Percentiles rank a stretch among this genome's conserved stretches.
Conservation (phyloP, 2,329 filamentous ascomycete genomes). For the Penicillium fuscoglaucum region DNA sequence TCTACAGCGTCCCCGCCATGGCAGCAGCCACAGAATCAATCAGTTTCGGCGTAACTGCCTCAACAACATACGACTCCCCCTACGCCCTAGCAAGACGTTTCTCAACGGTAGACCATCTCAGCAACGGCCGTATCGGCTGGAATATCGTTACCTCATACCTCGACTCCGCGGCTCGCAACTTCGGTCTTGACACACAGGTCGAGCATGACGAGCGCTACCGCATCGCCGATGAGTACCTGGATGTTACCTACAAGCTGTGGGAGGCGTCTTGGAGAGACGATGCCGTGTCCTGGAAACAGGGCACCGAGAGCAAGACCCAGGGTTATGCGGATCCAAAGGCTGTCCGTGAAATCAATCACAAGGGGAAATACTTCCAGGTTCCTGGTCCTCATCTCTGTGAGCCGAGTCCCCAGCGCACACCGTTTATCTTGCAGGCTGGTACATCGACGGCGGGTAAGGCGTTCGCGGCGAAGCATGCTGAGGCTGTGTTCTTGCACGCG, state of each 20-base stretch:
- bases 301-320: constrained; percentile 14
- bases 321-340: constrained; percentile 37
- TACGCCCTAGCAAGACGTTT: constrained; percentile 57
- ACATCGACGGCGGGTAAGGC: constrained; percentile 48
- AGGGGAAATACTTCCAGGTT: constrained; percentile 46
- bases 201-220: constrained; percentile 53
- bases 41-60: constrained; percentile 55
- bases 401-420: constrained; percentile 50
- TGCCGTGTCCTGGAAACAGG: constrained; percentile 33
- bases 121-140: constrained; percentile 53
- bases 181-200: constrained; percentile 48
- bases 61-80: constrained; percentile 56
- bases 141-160: constrained; percentile 55
- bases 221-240: constrained; percentile 51
- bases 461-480: constrained; percentile 48
- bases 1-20: constrained; percentile 48
- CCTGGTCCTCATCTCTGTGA: constrained; percentile 48
- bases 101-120: constrained; percentile 56
- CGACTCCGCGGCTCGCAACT: constrained; percentile 51
- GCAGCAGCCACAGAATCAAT: constrained; percentile 50
- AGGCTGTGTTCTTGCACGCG: constrained; percentile 51
- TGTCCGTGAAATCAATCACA: constrained; percentile 42
- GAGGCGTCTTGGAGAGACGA: constrained; percentile 54
- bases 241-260: constrained; percentile 53
- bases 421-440: constrained; percentile 51